These are phyloP conservation scores for Penicillium cataractarum DNA, from an alignment of 495 filamentous ascomycete genomes.

Conservation along the genomic window DNA sequence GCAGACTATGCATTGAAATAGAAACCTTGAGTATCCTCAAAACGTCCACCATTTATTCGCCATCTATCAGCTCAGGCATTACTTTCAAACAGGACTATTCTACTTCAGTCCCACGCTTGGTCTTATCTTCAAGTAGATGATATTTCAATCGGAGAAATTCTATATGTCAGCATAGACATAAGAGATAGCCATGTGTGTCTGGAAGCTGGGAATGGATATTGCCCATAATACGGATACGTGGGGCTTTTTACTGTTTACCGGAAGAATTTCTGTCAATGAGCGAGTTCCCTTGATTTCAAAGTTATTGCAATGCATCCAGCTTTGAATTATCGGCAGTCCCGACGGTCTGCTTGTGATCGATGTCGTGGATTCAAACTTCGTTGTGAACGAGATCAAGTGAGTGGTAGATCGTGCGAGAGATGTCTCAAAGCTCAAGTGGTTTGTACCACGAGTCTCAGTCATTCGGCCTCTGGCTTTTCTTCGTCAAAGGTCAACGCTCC, in stretches of 20 bases:
- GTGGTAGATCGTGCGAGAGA: slow-evolving; percentile 32
- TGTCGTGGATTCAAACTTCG: slow-evolving; percentile 47
- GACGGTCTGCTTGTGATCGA: slow-evolving; percentile 47
- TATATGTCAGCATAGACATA: background rate
- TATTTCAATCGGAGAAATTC: slow-evolving; percentile 10
- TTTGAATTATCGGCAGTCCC: slow-evolving; percentile 32
- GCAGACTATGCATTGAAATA: background rate
- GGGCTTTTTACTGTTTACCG: background rate
- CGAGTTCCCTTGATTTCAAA: background rate
- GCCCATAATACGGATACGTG: background rate
- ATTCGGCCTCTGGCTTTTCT: slow-evolving; percentile 14
- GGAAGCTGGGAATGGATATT: background rate
- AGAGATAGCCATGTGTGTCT: background rate
- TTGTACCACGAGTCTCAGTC: slow-evolving; percentile 30
- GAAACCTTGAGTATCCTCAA: background rate
- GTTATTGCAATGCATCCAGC: slow-evolving; percentile 22
- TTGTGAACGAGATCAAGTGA: slow-evolving; percentile 38
- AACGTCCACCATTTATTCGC: background rate
- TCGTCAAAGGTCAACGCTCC: slow-evolving; percentile 1
- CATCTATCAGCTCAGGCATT: slow-evolving; percentile 1
- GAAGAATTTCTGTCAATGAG: background rate
- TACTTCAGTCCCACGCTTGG: slow-evolving; percentile 8
- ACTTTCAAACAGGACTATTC: slow-evolving; percentile 20
- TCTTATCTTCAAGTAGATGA: slow-evolving; percentile 15
- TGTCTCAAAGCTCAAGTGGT: slow-evolving; percentile 34